Conservation (phyloP, 768 basidiomycete genomes). For the Suillus fuscotomentosus region DNA sequence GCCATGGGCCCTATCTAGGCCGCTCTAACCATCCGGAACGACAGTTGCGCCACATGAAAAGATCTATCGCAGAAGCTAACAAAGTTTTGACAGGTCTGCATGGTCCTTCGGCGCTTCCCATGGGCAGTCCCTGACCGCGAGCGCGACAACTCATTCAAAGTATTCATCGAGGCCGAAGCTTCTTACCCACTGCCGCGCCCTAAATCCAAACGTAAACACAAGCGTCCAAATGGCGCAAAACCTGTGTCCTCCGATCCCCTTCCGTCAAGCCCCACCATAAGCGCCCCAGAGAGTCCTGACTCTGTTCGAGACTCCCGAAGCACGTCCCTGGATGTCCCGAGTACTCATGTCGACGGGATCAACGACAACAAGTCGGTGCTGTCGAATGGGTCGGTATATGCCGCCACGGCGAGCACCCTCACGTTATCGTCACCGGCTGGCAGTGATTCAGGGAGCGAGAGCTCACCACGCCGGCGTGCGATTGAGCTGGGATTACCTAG, state of each 20-base stretch:
- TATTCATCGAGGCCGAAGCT: constrained; percentile 92
- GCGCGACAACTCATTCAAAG: constrained; percentile 86
- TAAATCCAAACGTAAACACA: constrained; percentile 1
- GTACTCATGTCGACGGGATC: neutral
- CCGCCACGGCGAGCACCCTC: constrained; percentile 10
- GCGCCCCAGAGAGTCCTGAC: constrained; percentile 14
- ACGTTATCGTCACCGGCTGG: constrained; percentile 8
- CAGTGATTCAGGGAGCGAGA: constrained; percentile 15
- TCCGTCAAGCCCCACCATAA: constrained; percentile 8
- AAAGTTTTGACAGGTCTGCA: constrained; percentile 51
- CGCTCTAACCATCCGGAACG: neutral
- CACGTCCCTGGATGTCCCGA: neutral
- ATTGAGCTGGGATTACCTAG: constrained; percentile 18
- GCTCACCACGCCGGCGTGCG: constrained; percentile 17
- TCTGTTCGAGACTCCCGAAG: neutral
- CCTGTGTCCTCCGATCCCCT: neutral
- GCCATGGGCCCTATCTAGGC: neutral
- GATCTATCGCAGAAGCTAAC: neutral
- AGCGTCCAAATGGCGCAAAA: constrained; percentile 7
- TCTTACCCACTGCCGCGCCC: constrained; percentile 52
- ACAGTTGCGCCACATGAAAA: neutral
- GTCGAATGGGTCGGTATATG: constrained; percentile 1
- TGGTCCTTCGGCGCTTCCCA: constrained; percentile 95
- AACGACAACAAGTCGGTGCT: constrained; percentile 18
- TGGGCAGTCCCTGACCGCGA: constrained; percentile 98